These are phyloP conservation scores for Lepiota subincarnata DNA, from an alignment of 768 basidiomycete species.

Conservation along the genomic window DNA sequence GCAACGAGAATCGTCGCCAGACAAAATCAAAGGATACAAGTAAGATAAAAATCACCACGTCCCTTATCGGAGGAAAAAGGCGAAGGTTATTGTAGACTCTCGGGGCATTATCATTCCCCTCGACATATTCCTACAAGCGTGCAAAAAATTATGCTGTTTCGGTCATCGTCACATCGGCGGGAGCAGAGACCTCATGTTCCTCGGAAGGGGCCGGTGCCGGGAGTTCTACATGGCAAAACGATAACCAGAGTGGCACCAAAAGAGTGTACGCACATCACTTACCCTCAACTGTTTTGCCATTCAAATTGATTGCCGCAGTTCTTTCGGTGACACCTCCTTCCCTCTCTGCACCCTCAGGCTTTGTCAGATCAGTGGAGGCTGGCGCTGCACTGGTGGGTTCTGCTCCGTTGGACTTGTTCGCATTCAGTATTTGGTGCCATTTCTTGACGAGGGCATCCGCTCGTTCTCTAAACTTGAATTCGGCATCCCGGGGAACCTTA, in stretches of 20 bases:
- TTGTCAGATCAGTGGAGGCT: conserved; percentile 9
- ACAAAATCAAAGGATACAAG: neutral
- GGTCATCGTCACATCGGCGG: neutral
- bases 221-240: neutral
- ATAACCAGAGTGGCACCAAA: neutral
- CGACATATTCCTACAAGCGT: neutral
- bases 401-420: conserved; percentile 24
- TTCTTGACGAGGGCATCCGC: conserved; percentile 65
- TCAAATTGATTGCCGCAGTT: conserved; percentile 30
- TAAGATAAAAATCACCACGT: neutral
- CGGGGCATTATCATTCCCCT: neutral
- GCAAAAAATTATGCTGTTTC: neutral
- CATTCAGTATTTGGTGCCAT: conserved; percentile 57
- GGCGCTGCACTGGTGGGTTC: neutral
- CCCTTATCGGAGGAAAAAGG: neutral
- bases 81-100: neutral
- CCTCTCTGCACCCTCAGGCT: conserved; percentile 8
- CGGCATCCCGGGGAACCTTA: conserved; percentile 59
- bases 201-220: neutral
- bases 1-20: no score
- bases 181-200: neutral
- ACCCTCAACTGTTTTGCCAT: conserved; percentile 24
- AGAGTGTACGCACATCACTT: neutral
- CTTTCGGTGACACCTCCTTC: conserved; percentile 21
- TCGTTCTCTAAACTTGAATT: conserved; percentile 65